Evolutionary conservation across 352 stramenopile genomes (phyloP).

Genomic region (Phytophthora fragariaefolia): DNA sequence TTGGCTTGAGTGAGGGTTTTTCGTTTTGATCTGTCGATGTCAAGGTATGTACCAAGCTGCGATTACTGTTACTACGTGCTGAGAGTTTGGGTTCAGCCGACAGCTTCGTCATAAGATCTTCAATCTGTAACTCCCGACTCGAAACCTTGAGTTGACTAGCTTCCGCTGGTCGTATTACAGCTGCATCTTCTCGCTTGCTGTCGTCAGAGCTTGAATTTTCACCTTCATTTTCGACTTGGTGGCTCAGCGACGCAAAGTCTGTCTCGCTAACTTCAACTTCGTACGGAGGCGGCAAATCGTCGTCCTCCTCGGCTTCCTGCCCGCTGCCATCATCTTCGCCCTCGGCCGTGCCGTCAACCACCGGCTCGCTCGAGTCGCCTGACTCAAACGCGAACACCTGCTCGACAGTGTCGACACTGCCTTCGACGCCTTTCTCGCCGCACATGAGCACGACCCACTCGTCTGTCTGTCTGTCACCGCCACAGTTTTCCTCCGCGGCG

Average conservation of each 20-base stretch:
- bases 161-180: constrained; percentile 3
- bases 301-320: constrained; percentile 19
- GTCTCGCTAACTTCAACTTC: constrained; percentile 12
- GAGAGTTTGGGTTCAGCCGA: not conserved
- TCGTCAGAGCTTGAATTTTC: not conserved
- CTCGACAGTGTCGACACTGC: constrained; percentile 2
- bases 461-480: constrained; percentile 12
- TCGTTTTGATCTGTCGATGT: constrained; percentile 17
- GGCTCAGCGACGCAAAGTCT: not conserved
- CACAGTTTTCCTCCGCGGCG: not conserved
- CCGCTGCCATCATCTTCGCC: constrained; percentile 13
- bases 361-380: constrained; percentile 12
- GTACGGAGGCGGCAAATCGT: constrained; percentile 35
- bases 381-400: constrained; percentile 6
- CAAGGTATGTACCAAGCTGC: constrained; percentile 1
- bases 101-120: constrained; percentile 1
- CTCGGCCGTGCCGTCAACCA: not conserved
- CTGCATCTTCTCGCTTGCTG: not conserved
- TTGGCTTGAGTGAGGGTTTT: constrained; percentile 40
- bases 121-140: not conserved
- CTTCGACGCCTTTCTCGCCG: constrained; percentile 30
- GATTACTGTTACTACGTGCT: constrained; percentile 15
- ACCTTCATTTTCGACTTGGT: constrained; percentile 1
- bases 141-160: not conserved
- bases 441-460: constrained; percentile 36